These are phyloP conservation scores for Rubia occidens DNA, from an alignment of 305 asterid species.

Conservation along the genomic window DNA sequence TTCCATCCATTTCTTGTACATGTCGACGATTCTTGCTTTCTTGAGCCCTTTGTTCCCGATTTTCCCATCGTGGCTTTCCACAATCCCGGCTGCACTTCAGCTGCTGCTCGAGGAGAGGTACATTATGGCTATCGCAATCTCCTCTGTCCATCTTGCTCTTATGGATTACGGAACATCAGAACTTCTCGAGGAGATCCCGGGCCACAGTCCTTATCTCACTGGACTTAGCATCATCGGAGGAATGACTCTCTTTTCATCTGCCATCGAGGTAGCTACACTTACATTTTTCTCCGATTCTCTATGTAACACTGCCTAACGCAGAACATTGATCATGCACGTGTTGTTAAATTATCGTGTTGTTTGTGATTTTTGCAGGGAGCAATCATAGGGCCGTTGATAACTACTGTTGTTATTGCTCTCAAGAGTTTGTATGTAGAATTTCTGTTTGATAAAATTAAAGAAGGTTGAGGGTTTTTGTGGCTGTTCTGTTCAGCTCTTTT, in stretches of 20 bases:
- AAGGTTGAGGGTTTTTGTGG: not conserved
- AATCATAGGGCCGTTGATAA: constrained; percentile 89
- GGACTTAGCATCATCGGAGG: constrained; percentile 98
- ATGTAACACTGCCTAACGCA: not conserved
- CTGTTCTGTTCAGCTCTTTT: not conserved
- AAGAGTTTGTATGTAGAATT: constrained; percentile 79
- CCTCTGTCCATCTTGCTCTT: constrained; percentile 56
- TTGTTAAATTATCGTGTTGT: not conserved
- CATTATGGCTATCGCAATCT: constrained; percentile 42
- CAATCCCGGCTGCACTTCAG: constrained; percentile 75
- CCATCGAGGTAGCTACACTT: constrained; percentile 53
- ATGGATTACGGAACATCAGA: constrained; percentile 79
- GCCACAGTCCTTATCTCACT: constrained; percentile 72
- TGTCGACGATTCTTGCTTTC: constrained; percentile 84
- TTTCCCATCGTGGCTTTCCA: constrained; percentile 69
- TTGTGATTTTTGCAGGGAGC: constrained; percentile 62
- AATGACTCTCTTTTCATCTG: constrained; percentile 80
- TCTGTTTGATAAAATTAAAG: constrained; percentile 53
- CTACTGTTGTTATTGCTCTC: constrained; percentile 75
- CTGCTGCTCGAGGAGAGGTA: constrained; percentile 73
- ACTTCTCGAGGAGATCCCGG: constrained; percentile 80
- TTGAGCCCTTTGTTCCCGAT: constrained; percentile 73
- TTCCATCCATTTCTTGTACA: constrained; percentile 70
- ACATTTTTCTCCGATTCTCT: not conserved
- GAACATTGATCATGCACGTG: not conserved